Evolutionary conservation across 495 filamentous ascomycete species (phyloP), one percentile per base, ranked within the genome.

Genomic region (Neurospora sp.): DNA sequence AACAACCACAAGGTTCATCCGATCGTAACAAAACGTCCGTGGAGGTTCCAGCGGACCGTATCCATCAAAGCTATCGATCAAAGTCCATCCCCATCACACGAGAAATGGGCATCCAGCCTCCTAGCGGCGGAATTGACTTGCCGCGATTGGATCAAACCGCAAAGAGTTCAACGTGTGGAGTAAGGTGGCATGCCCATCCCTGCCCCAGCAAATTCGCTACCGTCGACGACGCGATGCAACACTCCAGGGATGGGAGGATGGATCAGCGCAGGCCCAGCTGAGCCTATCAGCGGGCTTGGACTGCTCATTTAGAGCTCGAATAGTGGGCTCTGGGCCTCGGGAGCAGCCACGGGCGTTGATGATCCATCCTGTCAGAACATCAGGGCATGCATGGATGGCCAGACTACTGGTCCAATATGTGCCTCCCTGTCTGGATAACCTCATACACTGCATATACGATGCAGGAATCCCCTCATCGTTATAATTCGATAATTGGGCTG

Each of bases 271-370:
- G 8, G 44, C 44, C n/a, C 44, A 31, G 8, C 1, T 62, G 12
- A 62, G 23, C 54, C 54, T 62, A 62, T 31, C 54, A 62, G 5
- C 12, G 23, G 12, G 23, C 54, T 31, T 31, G 54, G 12, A 16
- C 23, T 66, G 54, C 27, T 66, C 54, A 66, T 31, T 66, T 27
- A 66, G 54, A 35, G 54, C 54, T 66, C 54, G 27, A 66, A 66
- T 66, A 31, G 27, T 66, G 54, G 54, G 23, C 23, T 62, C 27
- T 62, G 23, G 23, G 54, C 75, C 74, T 77, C 72, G 78, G 77
- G 71, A 76, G 71, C 71, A 72, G 41, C 77, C 73, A 79, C 76
- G 74, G 73, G 54, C 6, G 54, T 66, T 66, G 54, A 35, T 66
- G 27, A 35, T 66, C 54, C 27, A 66, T n/a, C n/a, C n/a, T n/a